These are phyloP conservation scores for Domatiomyces catenatus DNA, from an alignment of 2,329 filamentous ascomycete species.

Conservation along the genomic window DNA sequence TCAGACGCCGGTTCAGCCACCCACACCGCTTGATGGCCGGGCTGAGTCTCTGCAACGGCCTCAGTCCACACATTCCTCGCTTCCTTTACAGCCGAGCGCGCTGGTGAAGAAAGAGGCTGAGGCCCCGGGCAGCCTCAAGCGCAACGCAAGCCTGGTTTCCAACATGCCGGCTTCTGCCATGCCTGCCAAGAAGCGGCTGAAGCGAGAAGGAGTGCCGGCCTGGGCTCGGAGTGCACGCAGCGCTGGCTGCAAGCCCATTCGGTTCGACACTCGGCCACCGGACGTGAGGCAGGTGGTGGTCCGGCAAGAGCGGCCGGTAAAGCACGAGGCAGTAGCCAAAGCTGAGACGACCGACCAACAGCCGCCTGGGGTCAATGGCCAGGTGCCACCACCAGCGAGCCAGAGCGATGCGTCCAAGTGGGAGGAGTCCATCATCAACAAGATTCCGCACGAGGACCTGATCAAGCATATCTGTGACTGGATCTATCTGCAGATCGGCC, in stretches of 20 bases:
- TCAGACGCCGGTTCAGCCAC: neutral
- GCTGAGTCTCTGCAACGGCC: slow-evolving; percentile 6
- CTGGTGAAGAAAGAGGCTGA: slow-evolving; percentile 2
- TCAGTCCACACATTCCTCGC: slow-evolving; percentile 8
- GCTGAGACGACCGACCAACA: slow-evolving; percentile 9
- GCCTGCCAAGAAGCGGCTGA: slow-evolving; percentile 33
- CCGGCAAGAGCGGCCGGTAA: slow-evolving; percentile 7
- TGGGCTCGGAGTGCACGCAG: slow-evolving; percentile 32
- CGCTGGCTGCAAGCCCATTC: slow-evolving; percentile 13
- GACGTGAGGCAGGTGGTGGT: neutral
- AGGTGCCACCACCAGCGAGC: slow-evolving; percentile 13
- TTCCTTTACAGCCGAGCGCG: slow-evolving; percentile 8
- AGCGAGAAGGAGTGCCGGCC: slow-evolving; percentile 39
- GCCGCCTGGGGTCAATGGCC: slow-evolving; percentile 19
- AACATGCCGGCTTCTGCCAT: slow-evolving; percentile 17
- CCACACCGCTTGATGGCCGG: slow-evolving; percentile 6
- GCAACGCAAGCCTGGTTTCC: slow-evolving; percentile 14
- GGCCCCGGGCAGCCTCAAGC: slow-evolving; percentile 6
- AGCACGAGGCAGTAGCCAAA: slow-evolving; percentile 14
- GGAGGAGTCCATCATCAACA: slow-evolving; percentile 50
- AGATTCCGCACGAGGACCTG: slow-evolving; percentile 57
- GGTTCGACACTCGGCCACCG: slow-evolving; percentile 7
- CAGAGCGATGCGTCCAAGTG: slow-evolving; percentile 20
- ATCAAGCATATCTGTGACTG: slow-evolving; percentile 68
- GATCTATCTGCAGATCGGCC: slow-evolving; percentile 50